Evolutionary conservation across 441 rosid genomes (phyloP).

Genomic region (Pelargonium myrrhifolium): DNA sequence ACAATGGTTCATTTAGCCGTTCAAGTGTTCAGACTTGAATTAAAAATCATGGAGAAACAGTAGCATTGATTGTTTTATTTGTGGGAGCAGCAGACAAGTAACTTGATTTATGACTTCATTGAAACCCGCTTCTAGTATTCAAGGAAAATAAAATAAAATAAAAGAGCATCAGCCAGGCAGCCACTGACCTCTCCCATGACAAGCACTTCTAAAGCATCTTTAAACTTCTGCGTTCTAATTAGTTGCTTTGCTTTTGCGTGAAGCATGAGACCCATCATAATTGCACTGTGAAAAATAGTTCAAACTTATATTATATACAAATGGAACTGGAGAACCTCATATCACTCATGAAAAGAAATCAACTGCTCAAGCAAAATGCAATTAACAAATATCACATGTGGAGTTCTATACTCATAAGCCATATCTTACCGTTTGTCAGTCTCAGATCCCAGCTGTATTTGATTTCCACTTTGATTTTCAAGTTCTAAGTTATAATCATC

Average conservation of each 20-base stretch:
- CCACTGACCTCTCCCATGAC: conserved; percentile 77
- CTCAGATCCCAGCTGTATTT: conserved; percentile 54
- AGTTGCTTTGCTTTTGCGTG: conserved; percentile 67
- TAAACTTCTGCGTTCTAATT: conserved; percentile 44
- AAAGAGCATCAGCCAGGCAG: not conserved
- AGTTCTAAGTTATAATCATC: conserved; percentile 70
- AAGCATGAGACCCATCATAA: conserved; percentile 81
- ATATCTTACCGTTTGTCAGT: conserved; percentile 60
- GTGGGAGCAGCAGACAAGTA: not conserved
- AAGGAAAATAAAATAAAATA: not conserved
- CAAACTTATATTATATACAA: conserved; percentile 4
- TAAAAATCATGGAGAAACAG: not conserved
- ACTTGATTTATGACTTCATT: not conserved
- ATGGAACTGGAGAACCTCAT: conserved; percentile 4
- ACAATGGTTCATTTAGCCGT: not conserved
- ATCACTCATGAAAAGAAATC: not conserved
- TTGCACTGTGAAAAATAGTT: conserved; percentile 39
- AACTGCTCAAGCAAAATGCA: not conserved
- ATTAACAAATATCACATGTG: conserved; percentile 7
- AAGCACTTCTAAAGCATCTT: conserved; percentile 78
- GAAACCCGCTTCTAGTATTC: not conserved
- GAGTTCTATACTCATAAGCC: conserved; percentile 2
- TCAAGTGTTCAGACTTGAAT: not conserved
- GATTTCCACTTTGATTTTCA: conserved; percentile 74
- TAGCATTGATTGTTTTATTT: not conserved